Percentiles rank a stretch among this genome's conserved stretches.
Evolutionary conservation across 805 yeast genomes (phyloP).

Genomic region (Wickerhamiella sergipiensis): DNA sequence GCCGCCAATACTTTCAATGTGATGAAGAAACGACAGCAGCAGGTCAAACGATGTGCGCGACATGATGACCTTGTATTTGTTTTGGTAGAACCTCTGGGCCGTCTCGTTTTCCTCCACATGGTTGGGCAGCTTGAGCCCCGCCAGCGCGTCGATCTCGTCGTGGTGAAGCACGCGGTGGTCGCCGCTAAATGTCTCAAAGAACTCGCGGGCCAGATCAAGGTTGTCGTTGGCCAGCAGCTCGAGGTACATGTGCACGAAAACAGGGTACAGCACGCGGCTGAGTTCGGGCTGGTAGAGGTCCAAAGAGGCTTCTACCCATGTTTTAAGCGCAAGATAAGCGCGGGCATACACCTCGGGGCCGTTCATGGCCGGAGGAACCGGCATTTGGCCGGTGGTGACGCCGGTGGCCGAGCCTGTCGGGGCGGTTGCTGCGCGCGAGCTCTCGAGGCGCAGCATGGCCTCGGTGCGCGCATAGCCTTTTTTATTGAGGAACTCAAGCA

Average conservation of each 20-base stretch:
- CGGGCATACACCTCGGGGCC: conserved; percentile 62
- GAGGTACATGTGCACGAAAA: conserved; percentile 80
- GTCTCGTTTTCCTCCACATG: conserved; percentile 73
- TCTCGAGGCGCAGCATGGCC: conserved; percentile 80
- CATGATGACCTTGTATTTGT: conserved; percentile 61
- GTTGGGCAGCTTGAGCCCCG: conserved; percentile 62
- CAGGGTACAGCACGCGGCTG: conserved; percentile 70
- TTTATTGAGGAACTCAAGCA: conserved; percentile 79
- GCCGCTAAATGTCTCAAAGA: conserved; percentile 57
- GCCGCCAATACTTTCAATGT: conserved; percentile 86
- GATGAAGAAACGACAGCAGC: conserved; percentile 74
- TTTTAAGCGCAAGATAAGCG: conserved; percentile 66
- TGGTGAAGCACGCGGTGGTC: conserved; percentile 71
- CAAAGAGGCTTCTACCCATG: conserved; percentile 83
- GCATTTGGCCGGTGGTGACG: conserved; percentile 16
- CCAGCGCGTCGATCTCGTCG: conserved; percentile 55
- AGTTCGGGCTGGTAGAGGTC: conserved; percentile 85
- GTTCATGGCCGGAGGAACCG: conserved; percentile 14
- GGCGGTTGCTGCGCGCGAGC: conserved; percentile 24
- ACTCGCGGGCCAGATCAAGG: conserved; percentile 45
- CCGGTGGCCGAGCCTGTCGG: conserved; percentile 21
- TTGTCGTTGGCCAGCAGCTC: conserved; percentile 59
- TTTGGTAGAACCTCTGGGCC: conserved; percentile 58
- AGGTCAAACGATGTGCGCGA: conserved; percentile 78
- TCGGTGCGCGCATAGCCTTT: conserved; percentile 93